phyloP scores from a whole-genome alignment of 2,329 filamentous ascomycete species.

The Bertia moriformis region DNA sequence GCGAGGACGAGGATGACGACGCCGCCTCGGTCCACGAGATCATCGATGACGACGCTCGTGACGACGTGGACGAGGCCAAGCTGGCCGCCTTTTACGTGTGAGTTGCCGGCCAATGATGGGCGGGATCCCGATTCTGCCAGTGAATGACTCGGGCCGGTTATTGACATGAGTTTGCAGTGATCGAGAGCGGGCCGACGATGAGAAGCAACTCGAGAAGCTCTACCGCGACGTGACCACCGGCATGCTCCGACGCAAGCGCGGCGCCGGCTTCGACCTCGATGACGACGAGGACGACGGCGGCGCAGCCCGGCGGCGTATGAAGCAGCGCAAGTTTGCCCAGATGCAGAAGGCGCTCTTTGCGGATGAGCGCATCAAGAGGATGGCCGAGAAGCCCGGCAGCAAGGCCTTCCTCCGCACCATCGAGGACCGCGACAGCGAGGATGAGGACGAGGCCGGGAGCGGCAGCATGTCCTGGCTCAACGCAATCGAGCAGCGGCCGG shows the following conservation, averaged over 20 bases:
- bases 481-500: constrained; percentile 28
- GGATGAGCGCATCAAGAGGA: constrained; percentile 80
- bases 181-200: constrained; percentile 65
- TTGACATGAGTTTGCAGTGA: constrained; percentile 38
- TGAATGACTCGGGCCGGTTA: neutral
- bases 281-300: constrained; percentile 45
- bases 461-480: no score
- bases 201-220: constrained; percentile 77
- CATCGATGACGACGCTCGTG: constrained; percentile 59
- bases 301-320: constrained; percentile 61
- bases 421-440: constrained; percentile 64
- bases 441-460: constrained; percentile 69
- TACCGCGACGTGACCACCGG: constrained; percentile 88
- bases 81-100: constrained; percentile 81
- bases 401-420: constrained; percentile 81
- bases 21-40: constrained; percentile 73
- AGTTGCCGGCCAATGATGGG: no score
- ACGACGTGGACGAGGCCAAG: constrained; percentile 62
- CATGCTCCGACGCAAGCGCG: constrained; percentile 67
- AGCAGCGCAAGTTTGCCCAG: constrained; percentile 75
- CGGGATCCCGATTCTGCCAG: constrained; percentile 1
- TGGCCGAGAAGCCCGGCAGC: constrained; percentile 78
- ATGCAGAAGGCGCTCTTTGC: constrained; percentile 80
- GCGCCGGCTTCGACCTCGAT: constrained; percentile 76
- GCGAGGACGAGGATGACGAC: constrained; percentile 59